phyloP scores from a whole-genome alignment of 2,329 filamentous ascomycete genomes.

The Cladosporium sp. region DNA sequence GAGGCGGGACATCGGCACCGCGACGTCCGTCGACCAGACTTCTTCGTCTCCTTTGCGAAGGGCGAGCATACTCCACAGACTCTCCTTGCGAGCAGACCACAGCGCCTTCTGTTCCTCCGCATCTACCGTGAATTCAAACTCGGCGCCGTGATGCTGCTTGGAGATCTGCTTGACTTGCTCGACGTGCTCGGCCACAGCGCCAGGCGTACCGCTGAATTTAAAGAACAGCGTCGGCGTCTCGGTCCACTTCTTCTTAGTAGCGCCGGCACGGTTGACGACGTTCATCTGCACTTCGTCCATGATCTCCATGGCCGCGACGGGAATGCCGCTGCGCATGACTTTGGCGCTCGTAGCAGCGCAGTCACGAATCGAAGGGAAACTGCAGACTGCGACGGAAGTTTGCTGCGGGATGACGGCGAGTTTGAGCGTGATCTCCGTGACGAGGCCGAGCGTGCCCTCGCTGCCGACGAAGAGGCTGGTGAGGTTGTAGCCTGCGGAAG shows the following conservation, averaged over 20 bases:
- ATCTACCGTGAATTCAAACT: slow-evolving; percentile 58
- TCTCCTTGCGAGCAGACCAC: slow-evolving; percentile 63
- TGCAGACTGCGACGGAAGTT: slow-evolving; percentile 75
- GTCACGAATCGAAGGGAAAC: slow-evolving; percentile 74
- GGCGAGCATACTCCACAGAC: slow-evolving; percentile 62
- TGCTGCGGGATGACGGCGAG: slow-evolving; percentile 74
- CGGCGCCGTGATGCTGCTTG: slow-evolving; percentile 56
- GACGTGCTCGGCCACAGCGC: slow-evolving; percentile 75
- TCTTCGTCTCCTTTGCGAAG: slow-evolving; percentile 57
- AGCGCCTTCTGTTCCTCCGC: slow-evolving; percentile 56
- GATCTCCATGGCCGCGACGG: slow-evolving; percentile 76
- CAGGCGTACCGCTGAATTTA: slow-evolving; percentile 78
- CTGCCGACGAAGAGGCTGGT: slow-evolving; percentile 78
- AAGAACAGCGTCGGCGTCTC: slow-evolving; percentile 79
- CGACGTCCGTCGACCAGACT: slow-evolving; percentile 63
- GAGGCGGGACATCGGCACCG: slow-evolving; percentile 61
- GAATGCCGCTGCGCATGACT: slow-evolving; percentile 73
- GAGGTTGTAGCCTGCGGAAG: slow-evolving; percentile 79
- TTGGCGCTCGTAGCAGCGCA: slow-evolving; percentile 71
- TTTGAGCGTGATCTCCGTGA: slow-evolving; percentile 82
- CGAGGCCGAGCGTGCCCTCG: slow-evolving; percentile 77
- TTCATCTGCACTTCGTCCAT: slow-evolving; percentile 89
- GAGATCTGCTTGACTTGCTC: slow-evolving; percentile 67
- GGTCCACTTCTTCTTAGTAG: slow-evolving; percentile 70
- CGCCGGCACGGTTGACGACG: slow-evolving; percentile 73